Evolutionary conservation across 148 eudicot genomes (phyloP).

Genomic region (Selenicereus undatus): DNA sequence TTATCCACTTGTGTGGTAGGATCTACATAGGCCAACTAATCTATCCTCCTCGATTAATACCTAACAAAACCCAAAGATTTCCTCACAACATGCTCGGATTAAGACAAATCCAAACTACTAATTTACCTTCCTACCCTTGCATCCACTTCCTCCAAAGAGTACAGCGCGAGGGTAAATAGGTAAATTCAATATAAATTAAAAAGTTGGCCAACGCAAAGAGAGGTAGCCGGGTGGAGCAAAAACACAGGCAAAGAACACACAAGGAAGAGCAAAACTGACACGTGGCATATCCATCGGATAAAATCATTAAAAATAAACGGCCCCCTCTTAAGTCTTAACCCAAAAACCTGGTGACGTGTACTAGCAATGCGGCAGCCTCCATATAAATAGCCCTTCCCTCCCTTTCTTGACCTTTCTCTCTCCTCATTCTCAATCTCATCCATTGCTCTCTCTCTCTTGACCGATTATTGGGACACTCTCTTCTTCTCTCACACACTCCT

Average conservation of each 20-base stretch:
- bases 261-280: slow-evolving; percentile 33
- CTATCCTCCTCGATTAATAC: not conserved
- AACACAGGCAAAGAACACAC: slow-evolving; percentile 1
- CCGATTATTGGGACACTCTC: slow-evolving; percentile 18
- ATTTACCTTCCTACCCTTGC: not conserved
- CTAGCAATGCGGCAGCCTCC: slow-evolving; percentile 48
- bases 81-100: not conserved
- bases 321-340: not conserved
- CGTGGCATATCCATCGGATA: slow-evolving; percentile 33
- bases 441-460: slow-evolving; percentile 12
- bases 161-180: not conserved
- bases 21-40: not conserved
- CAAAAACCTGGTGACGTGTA: slow-evolving; percentile 46
- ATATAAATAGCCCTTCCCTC: slow-evolving; percentile 37
- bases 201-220: not conserved
- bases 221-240: not conserved
- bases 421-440: slow-evolving; percentile 35
- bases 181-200: not conserved
- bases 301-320: slow-evolving; percentile 5
- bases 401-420: slow-evolving; percentile 17
- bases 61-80: not conserved
- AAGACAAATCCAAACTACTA: not conserved
- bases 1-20: not conserved
- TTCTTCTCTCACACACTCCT: not conserved
- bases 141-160: not conserved